Conservation (phyloP, 257 asterid genomes). For the Petrea volubilis region DNA sequence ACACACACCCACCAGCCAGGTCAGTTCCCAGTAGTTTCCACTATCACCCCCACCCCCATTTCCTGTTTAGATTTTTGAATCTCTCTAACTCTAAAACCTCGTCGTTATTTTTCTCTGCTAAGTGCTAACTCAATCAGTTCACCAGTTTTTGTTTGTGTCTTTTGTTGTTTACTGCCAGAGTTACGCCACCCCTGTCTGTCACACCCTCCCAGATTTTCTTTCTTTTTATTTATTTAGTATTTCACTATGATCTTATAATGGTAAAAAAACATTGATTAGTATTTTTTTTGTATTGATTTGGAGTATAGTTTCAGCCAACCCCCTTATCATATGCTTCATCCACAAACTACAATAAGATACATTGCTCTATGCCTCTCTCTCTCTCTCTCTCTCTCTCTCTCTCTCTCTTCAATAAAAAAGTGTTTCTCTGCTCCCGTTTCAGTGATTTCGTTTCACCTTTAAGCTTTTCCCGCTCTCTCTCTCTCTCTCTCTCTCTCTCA, state of each 20-base stretch:
- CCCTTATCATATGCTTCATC: constrained; percentile 22
- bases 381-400: constrained; percentile 8
- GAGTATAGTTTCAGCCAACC: constrained; percentile 25
- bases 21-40: constrained; percentile 12
- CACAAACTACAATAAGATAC: constrained; percentile 37
- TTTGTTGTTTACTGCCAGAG: constrained; percentile 30
- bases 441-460: constrained; percentile 28
- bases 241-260: not conserved
- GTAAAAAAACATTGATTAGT: not conserved
- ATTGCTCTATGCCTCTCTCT: constrained; percentile 40
- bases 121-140: constrained; percentile 13
- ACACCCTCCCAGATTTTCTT: constrained; percentile 17
- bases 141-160: constrained; percentile 16
- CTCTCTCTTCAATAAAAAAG: constrained; percentile 5
- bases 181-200: not conserved
- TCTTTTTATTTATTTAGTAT: not conserved
- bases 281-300: not conserved
- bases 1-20: not conserved
- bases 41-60: not conserved
- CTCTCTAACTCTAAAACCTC: constrained; percentile 19
- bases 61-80: not conserved
- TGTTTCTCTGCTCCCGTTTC: constrained; percentile 26
- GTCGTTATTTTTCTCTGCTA: constrained; percentile 2
- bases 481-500: not conserved
- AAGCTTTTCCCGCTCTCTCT: constrained; percentile 44